phyloP scores from a whole-genome alignment of 768 basidiomycete species.

The Russula dissimulans region DNA sequence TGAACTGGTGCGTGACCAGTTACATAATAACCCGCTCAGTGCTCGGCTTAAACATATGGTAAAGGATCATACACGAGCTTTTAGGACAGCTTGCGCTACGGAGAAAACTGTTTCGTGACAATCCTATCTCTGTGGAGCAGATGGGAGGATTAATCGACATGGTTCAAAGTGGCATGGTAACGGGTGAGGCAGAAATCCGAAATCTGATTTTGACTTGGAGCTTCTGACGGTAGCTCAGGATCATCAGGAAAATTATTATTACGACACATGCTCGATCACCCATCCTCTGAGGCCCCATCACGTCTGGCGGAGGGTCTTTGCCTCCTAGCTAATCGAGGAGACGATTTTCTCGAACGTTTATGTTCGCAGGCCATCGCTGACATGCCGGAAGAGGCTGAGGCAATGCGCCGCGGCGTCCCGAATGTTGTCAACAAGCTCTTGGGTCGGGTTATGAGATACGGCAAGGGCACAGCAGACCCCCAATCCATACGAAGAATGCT shows the following conservation, averaged over 20 bases:
- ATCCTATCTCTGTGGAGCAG: slow-evolving; percentile 50
- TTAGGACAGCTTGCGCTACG: slow-evolving; percentile 65
- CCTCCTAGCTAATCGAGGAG: slow-evolving; percentile 33
- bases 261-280: slow-evolving; percentile 52
- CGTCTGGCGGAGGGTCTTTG: slow-evolving; percentile 43
- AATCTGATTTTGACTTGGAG: not conserved
- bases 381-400: slow-evolving; percentile 58
- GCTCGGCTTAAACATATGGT: not conserved
- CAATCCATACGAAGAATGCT: slow-evolving; percentile 43
- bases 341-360: slow-evolving; percentile 38
- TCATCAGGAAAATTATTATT: slow-evolving; percentile 72
- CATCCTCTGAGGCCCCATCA: slow-evolving; percentile 29
- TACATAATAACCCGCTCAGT: not conserved
- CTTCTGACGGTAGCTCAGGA: slow-evolving; percentile 34
- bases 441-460: slow-evolving; percentile 78
- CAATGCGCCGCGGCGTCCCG: slow-evolving; percentile 56
- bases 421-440: slow-evolving; percentile 76
- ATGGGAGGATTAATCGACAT: slow-evolving; percentile 74
- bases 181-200: slow-evolving; percentile 38
- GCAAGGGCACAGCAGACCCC: slow-evolving; percentile 73
- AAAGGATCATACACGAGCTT: slow-evolving; percentile 83
- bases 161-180: slow-evolving; percentile 55
- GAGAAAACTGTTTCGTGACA: slow-evolving; percentile 45
- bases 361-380: slow-evolving; percentile 57
- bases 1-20: slow-evolving; percentile 64